Evolutionary conservation across 305 asterid genomes (phyloP).

Genomic region (Euphrasia arctica): DNA sequence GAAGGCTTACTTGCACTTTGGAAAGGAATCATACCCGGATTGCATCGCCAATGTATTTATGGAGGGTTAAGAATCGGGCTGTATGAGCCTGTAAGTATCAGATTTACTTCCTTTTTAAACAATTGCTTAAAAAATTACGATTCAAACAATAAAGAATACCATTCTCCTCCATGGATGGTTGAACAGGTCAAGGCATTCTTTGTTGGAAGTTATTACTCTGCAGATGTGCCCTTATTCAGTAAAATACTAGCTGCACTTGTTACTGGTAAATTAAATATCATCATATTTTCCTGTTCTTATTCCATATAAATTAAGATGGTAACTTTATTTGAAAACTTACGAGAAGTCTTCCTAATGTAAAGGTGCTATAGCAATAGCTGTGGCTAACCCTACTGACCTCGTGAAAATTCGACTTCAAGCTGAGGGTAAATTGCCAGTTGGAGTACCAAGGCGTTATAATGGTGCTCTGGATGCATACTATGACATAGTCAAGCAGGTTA

Average conservation of each 20-base stretch:
- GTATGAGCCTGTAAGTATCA: slow-evolving; percentile 69
- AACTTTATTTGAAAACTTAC: slow-evolving; percentile 19
- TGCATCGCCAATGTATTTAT: slow-evolving; percentile 83
- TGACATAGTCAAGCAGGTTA: slow-evolving; percentile 72
- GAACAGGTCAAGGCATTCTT: slow-evolving; percentile 67
- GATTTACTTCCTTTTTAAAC: slow-evolving; percentile 1
- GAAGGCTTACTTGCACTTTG: slow-evolving; percentile 82
- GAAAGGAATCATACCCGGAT: slow-evolving; percentile 85
- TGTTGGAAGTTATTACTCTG: slow-evolving; percentile 51
- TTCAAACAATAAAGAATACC: slow-evolving; percentile 20
- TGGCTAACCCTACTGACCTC: slow-evolving; percentile 66
- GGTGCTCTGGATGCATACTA: slow-evolving; percentile 57
- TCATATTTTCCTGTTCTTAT: slow-evolving; percentile 3
- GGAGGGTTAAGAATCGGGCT: slow-evolving; percentile 87
- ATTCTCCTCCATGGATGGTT: slow-evolving; percentile 20
- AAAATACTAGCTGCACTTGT: slow-evolving; percentile 78
- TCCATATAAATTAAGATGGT: slow-evolving; percentile 5
- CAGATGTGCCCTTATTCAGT: slow-evolving; percentile 60
- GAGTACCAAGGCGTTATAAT: slow-evolving; percentile 44
- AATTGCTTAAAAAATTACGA: slow-evolving; percentile 5
- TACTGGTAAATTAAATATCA: slow-evolving; percentile 56
- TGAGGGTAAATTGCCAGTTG: slow-evolving; percentile 55
- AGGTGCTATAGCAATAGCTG: slow-evolving; percentile 85
- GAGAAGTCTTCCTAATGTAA: slow-evolving; percentile 23
- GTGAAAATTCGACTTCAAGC: slow-evolving; percentile 65